Conservation (phyloP, 2,329 filamentous ascomycete species). For the Nemania sp. region DNA sequence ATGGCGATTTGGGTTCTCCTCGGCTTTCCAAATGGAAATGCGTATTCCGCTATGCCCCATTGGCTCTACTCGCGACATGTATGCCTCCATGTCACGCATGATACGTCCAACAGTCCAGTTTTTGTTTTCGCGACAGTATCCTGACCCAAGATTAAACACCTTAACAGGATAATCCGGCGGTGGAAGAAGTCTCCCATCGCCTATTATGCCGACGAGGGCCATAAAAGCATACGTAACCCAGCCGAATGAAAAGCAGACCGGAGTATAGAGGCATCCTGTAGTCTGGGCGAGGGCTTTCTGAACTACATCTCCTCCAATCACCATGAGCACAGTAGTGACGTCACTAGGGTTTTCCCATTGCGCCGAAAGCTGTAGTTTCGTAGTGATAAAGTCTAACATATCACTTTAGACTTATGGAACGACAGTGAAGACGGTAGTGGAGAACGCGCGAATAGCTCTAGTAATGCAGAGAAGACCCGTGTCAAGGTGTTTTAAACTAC, state of each 20-base stretch:
- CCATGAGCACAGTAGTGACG: constrained; percentile 4
- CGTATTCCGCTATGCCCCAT: background rate
- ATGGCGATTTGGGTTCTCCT: background rate
- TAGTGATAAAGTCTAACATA: background rate
- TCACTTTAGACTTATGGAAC: background rate
- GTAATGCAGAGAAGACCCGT: no score
- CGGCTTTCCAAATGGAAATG: constrained; percentile 13
- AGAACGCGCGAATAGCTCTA: no score
- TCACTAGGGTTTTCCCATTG: constrained; percentile 13
- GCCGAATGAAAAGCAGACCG: constrained; percentile 46
- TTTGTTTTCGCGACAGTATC: constrained; percentile 35
- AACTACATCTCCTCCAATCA: constrained; percentile 41
- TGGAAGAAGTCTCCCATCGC: constrained; percentile 40
- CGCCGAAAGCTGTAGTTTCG: background rate
- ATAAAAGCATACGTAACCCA: constrained; percentile 44
- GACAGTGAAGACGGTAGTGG: background rate
- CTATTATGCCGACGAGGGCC: constrained; percentile 34
- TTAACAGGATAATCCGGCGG: constrained; percentile 38
- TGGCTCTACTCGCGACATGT: background rate
- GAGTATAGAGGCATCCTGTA: constrained; percentile 32
- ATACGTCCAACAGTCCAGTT: constrained; percentile 35
- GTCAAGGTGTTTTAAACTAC: no score
- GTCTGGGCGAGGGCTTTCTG: constrained; percentile 40
- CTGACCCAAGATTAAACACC: constrained; percentile 43
- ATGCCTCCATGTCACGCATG: constrained; percentile 25